phyloP scores from a whole-genome alignment of 2,329 filamentous ascomycete species.

The Zymoseptoria ardabiliae region DNA sequence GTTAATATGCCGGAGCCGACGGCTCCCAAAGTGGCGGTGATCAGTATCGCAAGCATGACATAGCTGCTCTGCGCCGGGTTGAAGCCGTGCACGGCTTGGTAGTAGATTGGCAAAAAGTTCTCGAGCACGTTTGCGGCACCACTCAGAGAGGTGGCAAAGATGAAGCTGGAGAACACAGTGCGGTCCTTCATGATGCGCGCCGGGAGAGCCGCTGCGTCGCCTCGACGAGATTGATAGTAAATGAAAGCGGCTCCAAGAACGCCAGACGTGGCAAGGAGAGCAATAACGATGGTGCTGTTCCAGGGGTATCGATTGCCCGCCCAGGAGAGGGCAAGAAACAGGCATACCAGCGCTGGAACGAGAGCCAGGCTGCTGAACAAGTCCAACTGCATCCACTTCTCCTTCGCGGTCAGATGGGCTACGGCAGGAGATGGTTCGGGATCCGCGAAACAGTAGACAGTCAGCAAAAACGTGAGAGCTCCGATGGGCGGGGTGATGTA shows the following conservation, averaged over 20 bases:
- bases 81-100: conserved; percentile 23
- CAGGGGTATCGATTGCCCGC: conserved; percentile 36
- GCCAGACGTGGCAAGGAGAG: conserved; percentile 28
- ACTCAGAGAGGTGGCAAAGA: too few relatives aligned
- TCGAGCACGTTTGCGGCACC: too few relatives aligned
- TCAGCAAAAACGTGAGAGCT: conserved; percentile 22
- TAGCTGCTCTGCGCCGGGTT: conserved; percentile 21
- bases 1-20: conserved; percentile 17
- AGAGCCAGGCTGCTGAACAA: too few relatives aligned
- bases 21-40: conserved; percentile 9
- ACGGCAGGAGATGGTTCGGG: too few relatives aligned
- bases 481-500: conserved; percentile 40
- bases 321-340: conserved; percentile 40
- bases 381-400: too few relatives aligned
- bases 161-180: conserved; percentile 20
- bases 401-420: too few relatives aligned
- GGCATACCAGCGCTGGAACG: conserved; percentile 28
- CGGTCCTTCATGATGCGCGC: conserved; percentile 22
- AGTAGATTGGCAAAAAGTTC: conserved; percentile 26
- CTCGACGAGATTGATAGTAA: conserved; percentile 9
- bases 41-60: conserved; percentile 12
- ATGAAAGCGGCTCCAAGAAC: conserved; percentile 34
- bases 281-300: conserved; percentile 18
- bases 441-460: neutral
- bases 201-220: conserved; percentile 22